Evolutionary conservation across 2,329 filamentous ascomycete genomes (phyloP).

Genomic region (Chaetomium olivaceum): DNA sequence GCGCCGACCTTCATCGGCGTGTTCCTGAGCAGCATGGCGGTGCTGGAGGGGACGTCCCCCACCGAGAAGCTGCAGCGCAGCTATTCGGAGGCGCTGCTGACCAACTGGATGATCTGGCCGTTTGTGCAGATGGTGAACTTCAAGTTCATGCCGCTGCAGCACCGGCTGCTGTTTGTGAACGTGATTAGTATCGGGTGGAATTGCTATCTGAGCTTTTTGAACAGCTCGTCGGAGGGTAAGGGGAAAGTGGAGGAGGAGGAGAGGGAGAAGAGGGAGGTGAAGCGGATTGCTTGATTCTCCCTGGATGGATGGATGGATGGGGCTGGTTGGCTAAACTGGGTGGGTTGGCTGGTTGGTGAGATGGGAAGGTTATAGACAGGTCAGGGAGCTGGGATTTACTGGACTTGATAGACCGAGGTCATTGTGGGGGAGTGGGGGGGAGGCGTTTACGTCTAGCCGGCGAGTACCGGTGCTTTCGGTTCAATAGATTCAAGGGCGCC

Average conservation of each 20-base stretch:
- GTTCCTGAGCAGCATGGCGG: constrained; percentile 83
- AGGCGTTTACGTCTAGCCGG: not conserved
- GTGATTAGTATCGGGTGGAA: constrained; percentile 70
- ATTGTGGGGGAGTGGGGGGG: not conserved
- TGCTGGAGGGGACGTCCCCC: constrained; percentile 66
- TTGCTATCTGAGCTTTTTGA: constrained; percentile 63
- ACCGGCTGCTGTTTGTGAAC: constrained; percentile 85
- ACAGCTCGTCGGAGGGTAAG: constrained; percentile 45
- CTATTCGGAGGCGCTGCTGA: constrained; percentile 70
- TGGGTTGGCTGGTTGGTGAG: not conserved
- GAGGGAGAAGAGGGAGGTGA: not conserved
- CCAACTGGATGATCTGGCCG: constrained; percentile 90
- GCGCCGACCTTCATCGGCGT: constrained; percentile 78
- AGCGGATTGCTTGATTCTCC: not conserved
- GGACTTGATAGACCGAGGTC: not conserved
- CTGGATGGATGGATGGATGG: too few relatives aligned
- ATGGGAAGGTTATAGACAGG: constrained; percentile 3
- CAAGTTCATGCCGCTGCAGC: constrained; percentile 78
- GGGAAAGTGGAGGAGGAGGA: not conserved
- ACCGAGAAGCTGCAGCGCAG: constrained; percentile 69
- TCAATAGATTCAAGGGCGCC: not conserved
- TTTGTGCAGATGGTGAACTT: constrained; percentile 85
- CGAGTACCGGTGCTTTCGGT: constrained; percentile 2
- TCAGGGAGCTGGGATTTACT: constrained; percentile 4
- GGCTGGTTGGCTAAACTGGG: not conserved